Conservation (phyloP, 441 rosid species). For the Populus hybrid region DNA sequence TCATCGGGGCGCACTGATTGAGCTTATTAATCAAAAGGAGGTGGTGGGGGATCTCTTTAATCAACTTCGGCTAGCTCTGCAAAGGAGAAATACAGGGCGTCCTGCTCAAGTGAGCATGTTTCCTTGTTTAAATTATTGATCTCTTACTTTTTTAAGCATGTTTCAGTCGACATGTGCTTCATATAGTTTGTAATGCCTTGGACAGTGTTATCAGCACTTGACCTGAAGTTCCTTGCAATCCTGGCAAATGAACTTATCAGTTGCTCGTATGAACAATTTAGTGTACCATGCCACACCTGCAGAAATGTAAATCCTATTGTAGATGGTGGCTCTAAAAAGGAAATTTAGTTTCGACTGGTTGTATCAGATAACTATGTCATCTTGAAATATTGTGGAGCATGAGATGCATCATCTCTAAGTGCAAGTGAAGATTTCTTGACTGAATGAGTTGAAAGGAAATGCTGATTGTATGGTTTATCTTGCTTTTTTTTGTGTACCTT, state of each 20-base stretch:
- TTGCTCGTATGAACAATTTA: neutral
- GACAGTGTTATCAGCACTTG: neutral
- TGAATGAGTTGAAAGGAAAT: neutral
- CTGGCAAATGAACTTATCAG: neutral
- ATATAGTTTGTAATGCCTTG: neutral
- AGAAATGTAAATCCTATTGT: neutral
- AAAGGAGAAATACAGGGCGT: constrained; percentile 65
- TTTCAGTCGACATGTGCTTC: constrained; percentile 4
- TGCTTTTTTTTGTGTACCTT: constrained; percentile 16
- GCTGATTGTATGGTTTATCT: neutral
- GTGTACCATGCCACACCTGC: neutral
- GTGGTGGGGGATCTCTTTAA: constrained; percentile 88
- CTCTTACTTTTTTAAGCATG: constrained; percentile 1
- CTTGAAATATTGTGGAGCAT: neutral
- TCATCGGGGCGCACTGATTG: constrained; percentile 64
- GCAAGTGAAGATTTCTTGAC: neutral
- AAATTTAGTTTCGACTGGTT: neutral
- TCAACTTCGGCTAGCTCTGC: constrained; percentile 89
- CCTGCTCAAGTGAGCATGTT: constrained; percentile 78
- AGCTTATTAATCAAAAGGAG: constrained; percentile 89
- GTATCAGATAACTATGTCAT: neutral
- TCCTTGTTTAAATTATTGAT: neutral
- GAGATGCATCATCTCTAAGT: neutral
- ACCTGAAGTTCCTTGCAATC: neutral
- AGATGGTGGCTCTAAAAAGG: neutral